These are phyloP conservation scores for Podila epigama DNA, from an alignment of 192 early-diverging fungal species.

Conservation along the genomic window DNA sequence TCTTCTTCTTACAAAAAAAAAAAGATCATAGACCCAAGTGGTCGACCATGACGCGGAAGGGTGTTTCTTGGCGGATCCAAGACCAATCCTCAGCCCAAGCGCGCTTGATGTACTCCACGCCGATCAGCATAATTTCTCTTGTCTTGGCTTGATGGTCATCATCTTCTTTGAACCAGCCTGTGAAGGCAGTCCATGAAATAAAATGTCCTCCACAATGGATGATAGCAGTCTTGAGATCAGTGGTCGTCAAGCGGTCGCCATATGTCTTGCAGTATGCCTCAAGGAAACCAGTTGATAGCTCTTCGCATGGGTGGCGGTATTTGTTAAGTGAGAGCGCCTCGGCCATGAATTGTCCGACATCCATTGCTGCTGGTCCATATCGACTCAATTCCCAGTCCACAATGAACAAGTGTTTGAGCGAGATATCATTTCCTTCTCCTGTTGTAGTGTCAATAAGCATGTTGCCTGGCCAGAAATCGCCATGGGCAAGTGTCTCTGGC, in stretches of 20 bases:
- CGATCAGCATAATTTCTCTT: slow-evolving; percentile 27
- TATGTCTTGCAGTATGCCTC: slow-evolving; percentile 35
- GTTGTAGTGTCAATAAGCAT: slow-evolving; percentile 23
- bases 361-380: slow-evolving; percentile 45
- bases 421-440: slow-evolving; percentile 19
- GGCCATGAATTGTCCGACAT: slow-evolving; percentile 48
- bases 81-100: slow-evolving; percentile 52
- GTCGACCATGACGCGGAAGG: slow-evolving; percentile 34
- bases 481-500: slow-evolving; percentile 46
- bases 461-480: slow-evolving; percentile 52
- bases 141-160: slow-evolving; percentile 24
- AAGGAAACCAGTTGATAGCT: slow-evolving; percentile 35
- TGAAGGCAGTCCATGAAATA: slow-evolving; percentile 42
- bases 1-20: too few relatives aligned
- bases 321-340: slow-evolving; percentile 36
- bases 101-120: slow-evolving; percentile 40
- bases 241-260: slow-evolving; percentile 16
- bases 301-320: slow-evolving; percentile 46
- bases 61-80: slow-evolving; percentile 43
- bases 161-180: slow-evolving; percentile 43
- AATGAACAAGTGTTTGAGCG: slow-evolving; percentile 25
- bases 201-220: slow-evolving; percentile 50
- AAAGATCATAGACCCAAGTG: slow-evolving; percentile 25
- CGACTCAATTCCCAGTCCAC: slow-evolving; percentile 52
- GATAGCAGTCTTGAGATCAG: slow-evolving; percentile 38